Evolutionary conservation across 225 moss, liverwort and hornwort genomes (phyloP).

Genomic region (Sphagnum tenellum): DNA sequence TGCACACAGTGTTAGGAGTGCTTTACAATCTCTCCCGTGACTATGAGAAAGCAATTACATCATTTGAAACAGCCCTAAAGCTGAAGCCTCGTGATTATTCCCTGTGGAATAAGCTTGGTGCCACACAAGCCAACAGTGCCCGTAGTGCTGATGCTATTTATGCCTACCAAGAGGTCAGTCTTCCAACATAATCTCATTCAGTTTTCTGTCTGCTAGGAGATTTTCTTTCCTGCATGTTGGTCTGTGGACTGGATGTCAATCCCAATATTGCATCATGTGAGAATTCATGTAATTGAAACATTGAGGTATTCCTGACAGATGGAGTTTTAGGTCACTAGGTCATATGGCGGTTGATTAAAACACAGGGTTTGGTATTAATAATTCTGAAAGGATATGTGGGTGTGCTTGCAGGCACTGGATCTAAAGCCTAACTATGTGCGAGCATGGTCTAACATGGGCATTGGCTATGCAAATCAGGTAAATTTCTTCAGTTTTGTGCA

Average conservation of each 20-base stretch:
- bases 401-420: conserved; percentile 64
- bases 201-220: too few relatives aligned
- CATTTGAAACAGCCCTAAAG: conserved; percentile 76
- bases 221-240: too few relatives aligned
- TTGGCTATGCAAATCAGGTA: conserved; percentile 97
- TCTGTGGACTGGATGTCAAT: too few relatives aligned
- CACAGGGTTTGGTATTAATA: too few relatives aligned
- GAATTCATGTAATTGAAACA: too few relatives aligned
- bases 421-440: conserved; percentile 96
- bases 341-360: too few relatives aligned
- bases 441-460: conserved; percentile 99
- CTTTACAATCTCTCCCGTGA: conserved; percentile 91
- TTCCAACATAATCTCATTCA: too few relatives aligned
- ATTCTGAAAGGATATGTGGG: too few relatives aligned
- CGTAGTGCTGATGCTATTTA: conserved; percentile 92
- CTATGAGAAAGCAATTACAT: conserved; percentile 71
- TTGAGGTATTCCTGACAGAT: too few relatives aligned
- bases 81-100: conserved; percentile 98
- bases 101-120: conserved; percentile 94
- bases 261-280: too few relatives aligned
- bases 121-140: conserved; percentile 92
- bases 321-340: too few relatives aligned
- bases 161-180: conserved; percentile 76
- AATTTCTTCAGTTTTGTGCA: too few relatives aligned
- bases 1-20: conserved; percentile 82